Base-by-base conservation (phyloP, 495 filamentous ascomycete species). In the Aspergillus steynii region DNA sequence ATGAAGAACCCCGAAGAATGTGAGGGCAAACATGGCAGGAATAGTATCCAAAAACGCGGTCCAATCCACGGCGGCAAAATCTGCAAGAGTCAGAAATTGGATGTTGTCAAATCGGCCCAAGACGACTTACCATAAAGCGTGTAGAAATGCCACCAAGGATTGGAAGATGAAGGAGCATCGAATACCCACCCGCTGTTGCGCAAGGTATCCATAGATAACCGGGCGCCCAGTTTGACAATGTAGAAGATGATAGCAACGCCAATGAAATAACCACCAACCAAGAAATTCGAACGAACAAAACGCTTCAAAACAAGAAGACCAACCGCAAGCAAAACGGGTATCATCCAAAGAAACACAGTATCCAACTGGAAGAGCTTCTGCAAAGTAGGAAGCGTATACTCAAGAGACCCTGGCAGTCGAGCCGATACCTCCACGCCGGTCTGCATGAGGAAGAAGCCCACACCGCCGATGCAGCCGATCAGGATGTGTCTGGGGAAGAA, bases 131-230 rank as follows among this genome's bases (percentile, higher is more conserved):
- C 87, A 76, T 97, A 99, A 50, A 97, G 86, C 0, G 89, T 90
- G 76, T 96, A 98, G 65, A 98, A 99, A 69, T 95, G 91, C 82
- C 93, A 99, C 86, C 94, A 99, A 0, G 96, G 93, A 53, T 93
- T 90, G 12, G 87, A 90, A 15, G 87, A 87, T 42, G 88, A 85
- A 2, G 95, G 94, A 0, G 87, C 88, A 65, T 90, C 83, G 66
- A 99, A 99, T 7, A 97, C 85, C 95, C 95, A 99, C 26, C 95
- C 95, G 34, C 78, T 77, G 26, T 83, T 66, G 54, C 91, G 85
- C 27, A 97, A 73, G 14, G 80, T 73, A 29, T 76, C 76, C 64
- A 91, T 81, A 20, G 87, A 76, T 48, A 96, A 72, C 27, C 81
- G 74, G 15, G 86, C 84, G 47, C 90, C 80, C 4, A 85, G 80